phyloP scores from a whole-genome alignment of 495 filamentous ascomycete species.

The Clohesyomyces aquaticus region DNA sequence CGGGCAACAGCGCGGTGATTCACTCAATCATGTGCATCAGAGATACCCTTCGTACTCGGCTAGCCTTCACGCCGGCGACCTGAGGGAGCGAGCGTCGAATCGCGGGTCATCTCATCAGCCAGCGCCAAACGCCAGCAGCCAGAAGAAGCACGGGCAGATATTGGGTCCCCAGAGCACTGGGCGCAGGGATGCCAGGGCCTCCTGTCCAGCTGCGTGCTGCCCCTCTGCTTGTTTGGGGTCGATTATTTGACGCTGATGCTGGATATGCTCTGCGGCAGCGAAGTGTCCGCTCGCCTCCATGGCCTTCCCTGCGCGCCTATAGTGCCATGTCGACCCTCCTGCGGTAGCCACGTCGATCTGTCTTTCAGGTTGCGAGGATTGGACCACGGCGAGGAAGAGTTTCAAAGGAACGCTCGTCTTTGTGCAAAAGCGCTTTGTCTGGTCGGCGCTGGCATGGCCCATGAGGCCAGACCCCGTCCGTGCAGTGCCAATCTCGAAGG shows the following conservation, averaged over 20 bases:
- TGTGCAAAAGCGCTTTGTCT: constrained; percentile 28
- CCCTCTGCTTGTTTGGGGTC: neutral
- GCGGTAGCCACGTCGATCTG: constrained; percentile 3
- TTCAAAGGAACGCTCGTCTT: neutral
- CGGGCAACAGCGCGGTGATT: constrained; percentile 12
- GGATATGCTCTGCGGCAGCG: neutral
- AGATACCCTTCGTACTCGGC: constrained; percentile 34
- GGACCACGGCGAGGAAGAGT: constrained; percentile 1
- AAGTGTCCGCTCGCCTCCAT: constrained; percentile 7
- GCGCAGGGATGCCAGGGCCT: constrained; percentile 12
- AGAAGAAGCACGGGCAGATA: constrained; percentile 10
- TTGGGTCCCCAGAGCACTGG: constrained; percentile 33
- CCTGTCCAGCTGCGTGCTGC: constrained; percentile 11
- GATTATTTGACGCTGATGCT: constrained; percentile 19
- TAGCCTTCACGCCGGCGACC: constrained; percentile 30
- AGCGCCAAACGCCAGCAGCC: neutral
- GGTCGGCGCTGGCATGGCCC: constrained; percentile 12
- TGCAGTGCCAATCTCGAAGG: constrained; percentile 25
- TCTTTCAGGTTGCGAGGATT: neutral
- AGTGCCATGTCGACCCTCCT: neutral
- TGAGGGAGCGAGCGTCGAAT: constrained; percentile 11
- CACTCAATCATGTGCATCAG: constrained; percentile 32
- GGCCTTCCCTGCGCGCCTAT: neutral
- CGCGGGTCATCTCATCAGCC: neutral
- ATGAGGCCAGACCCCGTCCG: constrained; percentile 36